phyloP scores from a whole-genome alignment of 176 grass and related monocot species.

The Tuctoria greenei region DNA sequence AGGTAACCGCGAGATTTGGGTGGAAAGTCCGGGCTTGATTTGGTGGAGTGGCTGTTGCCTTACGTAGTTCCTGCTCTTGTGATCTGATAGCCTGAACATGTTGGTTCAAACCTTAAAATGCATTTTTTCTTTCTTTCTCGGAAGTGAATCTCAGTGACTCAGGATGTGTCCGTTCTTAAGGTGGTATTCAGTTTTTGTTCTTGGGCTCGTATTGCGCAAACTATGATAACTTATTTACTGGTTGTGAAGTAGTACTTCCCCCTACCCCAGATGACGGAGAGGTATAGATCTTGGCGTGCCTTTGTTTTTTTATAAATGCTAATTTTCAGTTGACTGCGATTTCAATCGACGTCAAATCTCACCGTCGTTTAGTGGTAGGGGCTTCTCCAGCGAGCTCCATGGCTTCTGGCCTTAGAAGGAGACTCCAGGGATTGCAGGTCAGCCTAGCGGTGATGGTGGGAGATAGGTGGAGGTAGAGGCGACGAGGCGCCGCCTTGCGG shows the following conservation, averaged over 20 bases:
- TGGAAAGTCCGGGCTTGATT: slow-evolving; percentile 13
- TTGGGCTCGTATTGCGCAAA: background rate
- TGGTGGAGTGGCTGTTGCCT: background rate
- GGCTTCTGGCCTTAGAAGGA: too few relatives aligned
- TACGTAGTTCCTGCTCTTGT: slow-evolving; percentile 5
- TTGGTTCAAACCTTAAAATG: background rate
- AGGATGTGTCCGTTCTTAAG: background rate
- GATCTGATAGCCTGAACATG: slow-evolving; percentile 2
- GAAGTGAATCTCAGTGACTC: background rate
- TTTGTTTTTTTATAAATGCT: background rate
- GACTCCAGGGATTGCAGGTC: too few relatives aligned
- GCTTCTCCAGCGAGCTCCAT: too few relatives aligned
- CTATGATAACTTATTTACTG: background rate
- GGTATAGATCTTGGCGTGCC: slow-evolving; percentile 12
- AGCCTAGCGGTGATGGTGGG: too few relatives aligned
- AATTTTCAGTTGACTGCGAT: too few relatives aligned
- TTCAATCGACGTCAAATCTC: too few relatives aligned
- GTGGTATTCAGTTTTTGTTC: background rate
- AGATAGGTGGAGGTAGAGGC: too few relatives aligned
- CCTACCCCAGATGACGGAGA: background rate
- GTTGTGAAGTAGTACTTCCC: background rate
- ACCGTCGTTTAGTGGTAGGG: too few relatives aligned
- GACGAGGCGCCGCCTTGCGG: too few relatives aligned
- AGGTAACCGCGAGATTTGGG: background rate
- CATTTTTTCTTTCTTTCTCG: background rate